A percentile compares a stretch with the other conserved stretches of the same genome.
Evolutionary conservation across 2,329 filamentous ascomycete species (phyloP).

Genomic region (Didymella pomorum): DNA sequence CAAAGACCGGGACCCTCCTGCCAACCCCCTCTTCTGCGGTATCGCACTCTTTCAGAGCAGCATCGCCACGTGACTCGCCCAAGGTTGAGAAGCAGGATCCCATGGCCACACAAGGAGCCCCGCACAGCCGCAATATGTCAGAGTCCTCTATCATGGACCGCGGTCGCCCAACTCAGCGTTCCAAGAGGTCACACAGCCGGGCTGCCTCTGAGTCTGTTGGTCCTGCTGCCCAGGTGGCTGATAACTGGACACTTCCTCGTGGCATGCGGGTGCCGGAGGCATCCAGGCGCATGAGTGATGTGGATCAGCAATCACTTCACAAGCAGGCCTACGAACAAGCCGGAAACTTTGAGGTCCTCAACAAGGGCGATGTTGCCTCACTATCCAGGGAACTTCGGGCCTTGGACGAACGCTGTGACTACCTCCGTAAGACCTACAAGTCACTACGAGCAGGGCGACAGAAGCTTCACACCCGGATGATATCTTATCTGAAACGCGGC

Average conservation of each 20-base stretch:
- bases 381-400: constrained; percentile 76
- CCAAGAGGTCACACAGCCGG: constrained; percentile 44
- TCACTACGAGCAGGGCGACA: constrained; percentile 78
- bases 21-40: constrained; percentile 44
- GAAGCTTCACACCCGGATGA: constrained; percentile 78
- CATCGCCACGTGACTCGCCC: constrained; percentile 46
- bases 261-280: constrained; percentile 51
- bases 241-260: constrained; percentile 48
- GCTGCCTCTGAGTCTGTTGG: constrained; percentile 47
- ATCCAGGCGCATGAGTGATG: constrained; percentile 41
- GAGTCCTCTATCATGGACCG: constrained; percentile 51
- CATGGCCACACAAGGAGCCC: constrained; percentile 5
- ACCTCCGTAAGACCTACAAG: constrained; percentile 78
- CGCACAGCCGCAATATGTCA: constrained; percentile 48
- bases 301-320: constrained; percentile 49
- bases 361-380: constrained; percentile 51
- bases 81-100: constrained; percentile 45
- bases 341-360: constrained; percentile 52
- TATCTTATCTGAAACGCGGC: constrained; percentile 76
- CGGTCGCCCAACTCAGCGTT: constrained; percentile 46
- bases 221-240: constrained; percentile 31
- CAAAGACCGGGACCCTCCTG: constrained; percentile 38
- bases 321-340: constrained; percentile 52
- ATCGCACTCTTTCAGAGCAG: constrained; percentile 43
- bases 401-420: constrained; percentile 80